Conservation (phyloP, 2,329 filamentous ascomycete genomes). For the Pseudopithomyces maydicus region DNA sequence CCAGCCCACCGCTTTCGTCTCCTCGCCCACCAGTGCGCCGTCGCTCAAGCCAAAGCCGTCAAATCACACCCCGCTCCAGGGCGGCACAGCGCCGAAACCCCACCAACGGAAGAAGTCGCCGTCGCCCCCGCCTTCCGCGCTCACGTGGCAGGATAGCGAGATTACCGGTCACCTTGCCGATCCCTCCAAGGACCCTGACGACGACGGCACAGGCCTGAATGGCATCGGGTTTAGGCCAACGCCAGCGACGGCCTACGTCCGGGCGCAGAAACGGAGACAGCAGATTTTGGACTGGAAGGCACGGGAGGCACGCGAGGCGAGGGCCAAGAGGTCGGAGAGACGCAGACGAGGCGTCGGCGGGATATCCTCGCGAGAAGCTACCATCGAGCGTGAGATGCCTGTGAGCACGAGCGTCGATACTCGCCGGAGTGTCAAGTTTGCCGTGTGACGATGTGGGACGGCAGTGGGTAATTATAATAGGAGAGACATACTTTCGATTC, state of each 20-base stretch:
- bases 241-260: slow-evolving; percentile 61
- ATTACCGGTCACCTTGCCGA: slow-evolving; percentile 64
- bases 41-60: slow-evolving; percentile 9
- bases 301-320: slow-evolving; percentile 63
- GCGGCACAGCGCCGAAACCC: slow-evolving; percentile 17
- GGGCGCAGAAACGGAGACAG: slow-evolving; percentile 61
- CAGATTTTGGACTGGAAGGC: slow-evolving; percentile 65
- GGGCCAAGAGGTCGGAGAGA: slow-evolving; percentile 61
- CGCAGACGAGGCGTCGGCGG: slow-evolving; percentile 44
- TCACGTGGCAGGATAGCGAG: slow-evolving; percentile 64
- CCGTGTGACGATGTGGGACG: slow-evolving; percentile 20
- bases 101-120: slow-evolving; percentile 30
- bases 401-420: slow-evolving; percentile 16
- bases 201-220: slow-evolving; percentile 68
- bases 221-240: slow-evolving; percentile 68
- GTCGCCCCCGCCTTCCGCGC: slow-evolving; percentile 38
- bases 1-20: slow-evolving; percentile 34
- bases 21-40: slow-evolving; percentile 15
- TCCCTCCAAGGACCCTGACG: slow-evolving; percentile 57
- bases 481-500: not conserved
- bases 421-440: slow-evolving; percentile 39
- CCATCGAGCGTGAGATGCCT: slow-evolving; percentile 33
- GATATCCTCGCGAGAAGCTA: slow-evolving; percentile 32
- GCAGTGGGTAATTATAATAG: slow-evolving; percentile 3
- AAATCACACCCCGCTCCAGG: slow-evolving; percentile 11